Evolutionary conservation across 2,329 filamentous ascomycete genomes (phyloP).

Genomic region (Hymenoscyphus scutula): DNA sequence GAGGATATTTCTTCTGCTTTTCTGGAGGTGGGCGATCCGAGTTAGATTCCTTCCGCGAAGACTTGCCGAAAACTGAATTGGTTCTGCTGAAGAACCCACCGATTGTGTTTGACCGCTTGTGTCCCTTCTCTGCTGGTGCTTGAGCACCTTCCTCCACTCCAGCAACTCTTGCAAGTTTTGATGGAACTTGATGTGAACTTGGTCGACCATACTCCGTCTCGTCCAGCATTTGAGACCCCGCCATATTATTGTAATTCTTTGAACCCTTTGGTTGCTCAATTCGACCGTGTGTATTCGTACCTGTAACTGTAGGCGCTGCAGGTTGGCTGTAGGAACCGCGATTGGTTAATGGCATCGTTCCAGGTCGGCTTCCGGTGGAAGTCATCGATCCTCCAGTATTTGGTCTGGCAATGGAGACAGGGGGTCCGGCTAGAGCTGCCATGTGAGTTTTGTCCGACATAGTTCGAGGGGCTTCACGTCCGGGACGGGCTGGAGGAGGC

Average conservation of each 20-base stretch:
- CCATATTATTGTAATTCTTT: slow-evolving; percentile 67
- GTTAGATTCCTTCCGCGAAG: slow-evolving; percentile 26
- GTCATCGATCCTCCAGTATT: slow-evolving; percentile 80
- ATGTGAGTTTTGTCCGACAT: slow-evolving; percentile 55
- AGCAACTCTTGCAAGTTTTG: slow-evolving; percentile 57
- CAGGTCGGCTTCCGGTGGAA: slow-evolving; percentile 51
- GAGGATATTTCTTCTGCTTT: slow-evolving; percentile 71
- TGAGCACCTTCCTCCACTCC: slow-evolving; percentile 46
- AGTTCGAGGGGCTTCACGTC: slow-evolving; percentile 50
- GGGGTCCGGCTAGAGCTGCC: slow-evolving; percentile 47
- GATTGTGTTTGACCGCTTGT: slow-evolving; percentile 72
- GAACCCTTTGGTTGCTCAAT: slow-evolving; percentile 69
- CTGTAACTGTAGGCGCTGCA: slow-evolving; percentile 79
- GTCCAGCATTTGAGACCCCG: slow-evolving; percentile 55
- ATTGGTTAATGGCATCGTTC: slow-evolving; percentile 59
- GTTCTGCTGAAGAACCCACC: slow-evolving; percentile 81
- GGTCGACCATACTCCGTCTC: slow-evolving; percentile 58
- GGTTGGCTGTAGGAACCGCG: slow-evolving; percentile 85
- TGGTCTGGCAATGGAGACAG: slow-evolving; percentile 55
- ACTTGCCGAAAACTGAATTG: slow-evolving; percentile 72
- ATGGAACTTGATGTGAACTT: slow-evolving; percentile 52
- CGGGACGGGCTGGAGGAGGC: slow-evolving; percentile 46
- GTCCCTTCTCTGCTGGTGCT: slow-evolving; percentile 43
- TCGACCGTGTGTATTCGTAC: slow-evolving; percentile 84
- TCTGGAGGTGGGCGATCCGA: slow-evolving; percentile 48